Conservation (phyloP, 1,284 basidiomycete genomes). For the Pascua guehoae region DNA sequence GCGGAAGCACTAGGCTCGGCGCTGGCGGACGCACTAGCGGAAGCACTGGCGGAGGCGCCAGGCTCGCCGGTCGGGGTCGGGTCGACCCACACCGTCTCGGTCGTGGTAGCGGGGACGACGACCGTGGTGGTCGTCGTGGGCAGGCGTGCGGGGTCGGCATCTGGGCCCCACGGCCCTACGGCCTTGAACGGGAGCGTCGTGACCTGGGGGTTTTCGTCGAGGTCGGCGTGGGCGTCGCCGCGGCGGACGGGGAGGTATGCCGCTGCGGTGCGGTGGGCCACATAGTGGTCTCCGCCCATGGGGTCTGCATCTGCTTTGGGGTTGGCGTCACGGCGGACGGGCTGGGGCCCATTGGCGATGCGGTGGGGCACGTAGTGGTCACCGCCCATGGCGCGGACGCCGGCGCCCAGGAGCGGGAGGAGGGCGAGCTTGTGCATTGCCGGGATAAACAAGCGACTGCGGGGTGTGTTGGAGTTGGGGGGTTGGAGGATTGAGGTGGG, state of each 20-base stretch:
- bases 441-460: background rate
- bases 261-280: conserved; percentile 4
- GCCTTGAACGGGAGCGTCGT: background rate
- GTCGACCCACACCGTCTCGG: conserved; percentile 42
- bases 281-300: conserved; percentile 16
- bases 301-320: conserved; percentile 1
- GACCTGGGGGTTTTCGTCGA: conserved; percentile 1
- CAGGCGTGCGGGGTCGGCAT: conserved; percentile 10
- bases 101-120: conserved; percentile 37
- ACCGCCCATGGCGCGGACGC: conserved; percentile 8
- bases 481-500: conserved; percentile 2
- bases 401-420: conserved; percentile 15
- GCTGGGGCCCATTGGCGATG: background rate
- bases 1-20: background rate
- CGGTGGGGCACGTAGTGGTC: conserved; percentile 18
- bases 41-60: background rate
- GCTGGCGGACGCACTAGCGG: background rate
- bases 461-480: no score
- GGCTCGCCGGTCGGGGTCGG: conserved; percentile 18
- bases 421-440: conserved; percentile 4
- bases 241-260: background rate
- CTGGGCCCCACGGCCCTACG: background rate
- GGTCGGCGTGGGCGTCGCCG: conserved; percentile 2
- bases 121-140: conserved; percentile 47
- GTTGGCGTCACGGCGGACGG: conserved; percentile 1